phyloP scores from a whole-genome alignment of 139 green algal species.

The Chlorella sp. region DNA sequence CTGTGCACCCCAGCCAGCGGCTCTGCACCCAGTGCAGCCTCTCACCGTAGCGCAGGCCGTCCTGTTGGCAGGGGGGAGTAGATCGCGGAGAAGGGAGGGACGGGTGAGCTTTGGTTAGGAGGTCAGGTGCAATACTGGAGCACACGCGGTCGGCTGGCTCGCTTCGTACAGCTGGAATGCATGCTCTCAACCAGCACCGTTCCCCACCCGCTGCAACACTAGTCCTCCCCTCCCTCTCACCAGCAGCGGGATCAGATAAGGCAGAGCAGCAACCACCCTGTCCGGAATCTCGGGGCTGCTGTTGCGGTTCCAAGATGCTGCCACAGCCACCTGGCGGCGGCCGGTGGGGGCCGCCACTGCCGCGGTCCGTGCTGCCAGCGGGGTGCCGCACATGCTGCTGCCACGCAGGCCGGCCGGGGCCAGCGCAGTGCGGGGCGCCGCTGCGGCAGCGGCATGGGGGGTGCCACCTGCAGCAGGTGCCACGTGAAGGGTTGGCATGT shows the following conservation, averaged over 20 bases:
- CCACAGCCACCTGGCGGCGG: constrained; percentile 9
- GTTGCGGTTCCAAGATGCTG: neutral
- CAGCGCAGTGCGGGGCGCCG: neutral
- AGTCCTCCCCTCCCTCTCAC: too few species aligned
- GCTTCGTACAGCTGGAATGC: too few species aligned
- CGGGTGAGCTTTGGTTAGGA: constrained; percentile 27
- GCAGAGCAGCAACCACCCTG: constrained; percentile 45
- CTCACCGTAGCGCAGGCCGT: constrained; percentile 61
- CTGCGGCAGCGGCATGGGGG: neutral
- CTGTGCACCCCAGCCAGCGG: too few species aligned
- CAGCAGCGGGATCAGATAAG: neutral
- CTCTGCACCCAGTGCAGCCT: neutral
- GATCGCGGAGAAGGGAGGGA: neutral
- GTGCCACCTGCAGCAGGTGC: too few species aligned
- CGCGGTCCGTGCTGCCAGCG: neutral
- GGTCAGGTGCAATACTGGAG: too few species aligned
- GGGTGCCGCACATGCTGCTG: constrained; percentile 5
- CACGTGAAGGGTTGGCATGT: too few species aligned
- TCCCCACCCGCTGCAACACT: too few species aligned
- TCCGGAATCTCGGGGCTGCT: constrained; percentile 42
- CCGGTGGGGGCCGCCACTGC: neutral
- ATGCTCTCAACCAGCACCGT: too few species aligned
- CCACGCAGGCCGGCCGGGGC: neutral
- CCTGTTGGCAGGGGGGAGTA: constrained; percentile 5
- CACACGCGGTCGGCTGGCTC: too few species aligned